phyloP scores from a whole-genome alignment of 768 basidiomycete species.

The Pholiota microspora region DNA sequence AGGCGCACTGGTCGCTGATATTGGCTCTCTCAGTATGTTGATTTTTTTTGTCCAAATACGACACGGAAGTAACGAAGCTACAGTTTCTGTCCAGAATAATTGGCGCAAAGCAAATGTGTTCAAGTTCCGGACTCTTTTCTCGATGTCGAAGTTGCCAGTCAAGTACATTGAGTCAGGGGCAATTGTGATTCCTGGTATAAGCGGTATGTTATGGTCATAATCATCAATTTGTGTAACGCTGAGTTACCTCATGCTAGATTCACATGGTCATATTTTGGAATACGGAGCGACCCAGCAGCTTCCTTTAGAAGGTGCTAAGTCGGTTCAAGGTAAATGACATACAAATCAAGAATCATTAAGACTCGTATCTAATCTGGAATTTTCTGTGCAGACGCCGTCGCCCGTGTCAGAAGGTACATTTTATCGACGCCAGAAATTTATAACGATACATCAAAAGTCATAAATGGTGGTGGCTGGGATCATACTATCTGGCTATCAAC shows the following conservation, averaged over 20 bases:
- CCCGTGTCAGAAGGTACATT: conserved; percentile 60
- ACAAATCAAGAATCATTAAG: not conserved
- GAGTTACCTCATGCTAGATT: conserved; percentile 44
- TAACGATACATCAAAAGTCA: conserved; percentile 54
- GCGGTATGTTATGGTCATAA: conserved; percentile 42
- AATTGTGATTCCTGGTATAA: conserved; percentile 70
- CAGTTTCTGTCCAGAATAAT: conserved; percentile 34
- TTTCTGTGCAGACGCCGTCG: conserved; percentile 51
- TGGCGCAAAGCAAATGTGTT: not conserved
- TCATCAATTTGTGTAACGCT: not conserved
- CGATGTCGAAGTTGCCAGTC: conserved; percentile 21
- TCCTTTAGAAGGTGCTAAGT: conserved; percentile 60
- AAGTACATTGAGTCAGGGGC: conserved; percentile 54
- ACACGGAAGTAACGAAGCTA: not conserved
- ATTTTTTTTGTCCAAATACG: not conserved
- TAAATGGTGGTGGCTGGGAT: conserved; percentile 90
- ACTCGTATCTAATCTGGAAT: not conserved
- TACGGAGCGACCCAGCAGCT: conserved; percentile 69
- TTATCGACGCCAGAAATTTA: conserved; percentile 53
- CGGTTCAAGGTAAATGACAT: conserved; percentile 46
- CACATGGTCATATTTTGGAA: conserved; percentile 77
- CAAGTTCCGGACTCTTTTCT: not conserved
- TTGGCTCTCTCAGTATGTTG: conserved; percentile 54
- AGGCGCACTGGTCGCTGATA: conserved; percentile 46
- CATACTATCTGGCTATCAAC: conserved; percentile 71